phyloP scores from a whole-genome alignment of 208 protist genomes.

The Trypanosoma avium region DNA sequence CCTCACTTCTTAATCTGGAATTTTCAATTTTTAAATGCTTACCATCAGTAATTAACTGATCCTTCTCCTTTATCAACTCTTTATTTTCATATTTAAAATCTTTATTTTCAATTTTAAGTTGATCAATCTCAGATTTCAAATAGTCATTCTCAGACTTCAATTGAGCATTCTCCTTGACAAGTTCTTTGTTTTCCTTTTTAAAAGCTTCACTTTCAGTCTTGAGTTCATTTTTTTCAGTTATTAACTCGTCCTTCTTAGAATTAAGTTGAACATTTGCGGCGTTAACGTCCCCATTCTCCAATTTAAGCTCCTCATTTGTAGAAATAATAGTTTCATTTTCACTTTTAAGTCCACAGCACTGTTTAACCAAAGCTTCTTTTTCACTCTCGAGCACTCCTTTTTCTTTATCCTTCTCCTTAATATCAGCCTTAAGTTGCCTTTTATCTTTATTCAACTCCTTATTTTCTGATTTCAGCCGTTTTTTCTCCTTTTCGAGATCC shows the following conservation, averaged over 20 bases:
- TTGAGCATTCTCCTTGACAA: background rate
- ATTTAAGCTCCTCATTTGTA: background rate
- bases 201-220: background rate
- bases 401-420: background rate
- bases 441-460: background rate
- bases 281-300: background rate
- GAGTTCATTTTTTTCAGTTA: background rate
- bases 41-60: too few species aligned
- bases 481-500: background rate
- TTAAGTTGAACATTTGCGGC: background rate
- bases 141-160: too few species aligned
- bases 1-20: background rate
- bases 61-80: background rate
- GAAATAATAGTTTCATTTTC: too few species aligned
- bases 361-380: too few species aligned
- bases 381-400: background rate
- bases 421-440: background rate
- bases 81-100: background rate
- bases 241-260: background rate
- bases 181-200: conserved; percentile 2
- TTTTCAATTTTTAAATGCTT: background rate
- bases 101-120: background rate
- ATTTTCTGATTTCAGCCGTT: background rate
- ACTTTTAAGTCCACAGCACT: too few species aligned
- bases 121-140: background rate